Base-by-base conservation (phyloP, 352 stramenopile genomes). In the Globisporangium paddicum region DNA sequence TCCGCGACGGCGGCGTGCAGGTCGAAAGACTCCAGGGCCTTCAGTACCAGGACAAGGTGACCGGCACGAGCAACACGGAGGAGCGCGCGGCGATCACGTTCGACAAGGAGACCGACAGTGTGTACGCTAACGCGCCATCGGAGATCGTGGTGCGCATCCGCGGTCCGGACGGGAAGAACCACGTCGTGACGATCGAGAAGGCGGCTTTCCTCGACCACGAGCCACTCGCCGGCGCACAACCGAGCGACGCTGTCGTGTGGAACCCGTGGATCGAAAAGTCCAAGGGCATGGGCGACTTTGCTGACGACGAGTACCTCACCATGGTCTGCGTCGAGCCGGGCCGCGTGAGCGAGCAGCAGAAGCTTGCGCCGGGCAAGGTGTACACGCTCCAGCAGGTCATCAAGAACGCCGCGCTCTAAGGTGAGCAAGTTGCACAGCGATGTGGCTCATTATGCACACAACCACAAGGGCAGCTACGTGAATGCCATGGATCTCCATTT, bases 271-370 rank as follows among this genome's bases (percentile, higher is more conserved):
- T 88, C 41, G 84, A 93, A 47, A 99, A 98, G 69, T 89, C 94
- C 34, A 89, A 93, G 64, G 72, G 65, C 40, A 97, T 98, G 86
- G 69, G 68, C 53, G 95, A 99, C 75, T 98, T 98, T 75, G 90
- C 78, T 37, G 86, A 98, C 63, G 95, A 98, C 46, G 90, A 98
- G 71, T 98, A 97, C 66, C 57, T 88, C 46, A 78, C 86, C 32
- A 98, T 99, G 94, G 81, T 98, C 62, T 99, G 96, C 67, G 85
- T 98, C 42, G 95, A 99, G 71, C 95, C 96, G 11, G 95, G 95
- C 19, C 73, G 85, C 41, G 86, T 95, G 23, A 93, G 78, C 49
- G 63, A 83, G 60, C 66, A 75, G 57, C 82, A 90, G 64, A 76
- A 70, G 54, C 79, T 93, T 28, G 71, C 67, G 14, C 66, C 68